These are phyloP conservation scores for Sphaerulina vaccinii DNA, from an alignment of 2,329 filamentous ascomycete species.

Conservation along the genomic window DNA sequence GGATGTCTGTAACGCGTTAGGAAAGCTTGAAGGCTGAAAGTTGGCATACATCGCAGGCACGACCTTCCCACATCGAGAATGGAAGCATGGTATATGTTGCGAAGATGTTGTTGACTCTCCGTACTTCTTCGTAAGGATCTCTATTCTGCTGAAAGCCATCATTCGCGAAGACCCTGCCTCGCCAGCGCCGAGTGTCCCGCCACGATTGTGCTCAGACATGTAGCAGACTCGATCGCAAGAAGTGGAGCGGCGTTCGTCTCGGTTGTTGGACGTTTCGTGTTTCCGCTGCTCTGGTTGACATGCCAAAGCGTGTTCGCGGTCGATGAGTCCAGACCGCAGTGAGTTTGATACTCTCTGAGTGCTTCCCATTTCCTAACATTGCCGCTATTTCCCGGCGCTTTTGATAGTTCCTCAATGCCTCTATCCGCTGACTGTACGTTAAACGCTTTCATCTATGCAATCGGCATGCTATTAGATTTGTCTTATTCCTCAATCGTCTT, in stretches of 20 bases:
- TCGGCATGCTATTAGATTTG: too few species aligned
- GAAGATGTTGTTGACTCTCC: background rate
- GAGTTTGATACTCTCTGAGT: background rate
- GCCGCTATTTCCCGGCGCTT: background rate
- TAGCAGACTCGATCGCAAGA: background rate
- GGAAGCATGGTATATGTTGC: background rate
- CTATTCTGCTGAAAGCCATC: background rate
- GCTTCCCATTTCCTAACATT: background rate
- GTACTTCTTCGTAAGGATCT: too few species aligned
- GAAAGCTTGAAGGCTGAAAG: conserved; percentile 1
- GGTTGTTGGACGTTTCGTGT: background rate
- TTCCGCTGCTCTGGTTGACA: background rate
- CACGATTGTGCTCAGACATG: background rate
- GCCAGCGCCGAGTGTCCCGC: background rate
- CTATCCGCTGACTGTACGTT: background rate
- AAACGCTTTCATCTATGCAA: background rate
- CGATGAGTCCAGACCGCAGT: background rate
- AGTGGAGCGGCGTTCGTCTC: background rate
- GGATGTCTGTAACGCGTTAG: conserved; percentile 1
- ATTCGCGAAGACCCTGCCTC: background rate
- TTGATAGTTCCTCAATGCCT: background rate
- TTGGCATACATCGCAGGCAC: background rate
- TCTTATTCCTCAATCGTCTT: conserved; percentile 75
- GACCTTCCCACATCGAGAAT: background rate
- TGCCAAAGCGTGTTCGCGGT: background rate